Conservation (phyloP, 2,329 filamentous ascomycete genomes). For the Periconia sp. region DNA sequence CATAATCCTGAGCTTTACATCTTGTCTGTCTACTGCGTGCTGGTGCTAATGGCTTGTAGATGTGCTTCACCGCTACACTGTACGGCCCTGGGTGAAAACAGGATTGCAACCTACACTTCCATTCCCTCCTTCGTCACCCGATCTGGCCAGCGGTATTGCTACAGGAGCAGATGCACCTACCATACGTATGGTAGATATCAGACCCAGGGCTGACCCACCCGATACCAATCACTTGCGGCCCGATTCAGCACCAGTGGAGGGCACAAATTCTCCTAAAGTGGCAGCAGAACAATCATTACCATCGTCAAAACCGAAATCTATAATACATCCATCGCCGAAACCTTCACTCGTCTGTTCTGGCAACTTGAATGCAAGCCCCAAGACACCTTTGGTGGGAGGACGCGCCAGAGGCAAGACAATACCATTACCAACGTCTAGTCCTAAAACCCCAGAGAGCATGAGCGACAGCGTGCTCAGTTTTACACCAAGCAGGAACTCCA, state of each 20-base stretch:
- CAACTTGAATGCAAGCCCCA: conserved; percentile 9
- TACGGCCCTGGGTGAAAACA: conserved; percentile 34
- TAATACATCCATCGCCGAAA: conserved; percentile 12
- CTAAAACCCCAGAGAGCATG: conserved; percentile 14
- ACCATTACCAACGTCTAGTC: conserved; percentile 1
- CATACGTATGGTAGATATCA: conserved; percentile 10
- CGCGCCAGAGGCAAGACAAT: conserved; percentile 23
- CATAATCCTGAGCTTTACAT: conserved; percentile 28
- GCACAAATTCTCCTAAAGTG: conserved; percentile 5
- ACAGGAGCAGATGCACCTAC: not conserved
- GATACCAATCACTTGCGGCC: not conserved
- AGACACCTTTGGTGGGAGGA: conserved; percentile 12
- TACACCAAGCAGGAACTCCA: conserved; percentile 27
- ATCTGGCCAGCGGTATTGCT: conserved; percentile 6
- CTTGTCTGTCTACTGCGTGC: conserved; percentile 11
- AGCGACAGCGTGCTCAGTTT: conserved; percentile 24
- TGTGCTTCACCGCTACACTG: conserved; percentile 20
- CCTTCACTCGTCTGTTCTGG: conserved; percentile 11
- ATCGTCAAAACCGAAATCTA: conserved; percentile 1
- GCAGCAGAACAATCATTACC: conserved; percentile 2
- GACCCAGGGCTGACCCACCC: not conserved
- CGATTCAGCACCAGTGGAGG: not conserved
- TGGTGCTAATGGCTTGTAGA: conserved; percentile 31
- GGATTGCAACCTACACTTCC: conserved; percentile 21
- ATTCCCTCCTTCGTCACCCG: conserved; percentile 8